These are phyloP conservation scores for Wickerhamomyces chambardii DNA, from an alignment of 805 yeast genomes.

Conservation along the genomic window DNA sequence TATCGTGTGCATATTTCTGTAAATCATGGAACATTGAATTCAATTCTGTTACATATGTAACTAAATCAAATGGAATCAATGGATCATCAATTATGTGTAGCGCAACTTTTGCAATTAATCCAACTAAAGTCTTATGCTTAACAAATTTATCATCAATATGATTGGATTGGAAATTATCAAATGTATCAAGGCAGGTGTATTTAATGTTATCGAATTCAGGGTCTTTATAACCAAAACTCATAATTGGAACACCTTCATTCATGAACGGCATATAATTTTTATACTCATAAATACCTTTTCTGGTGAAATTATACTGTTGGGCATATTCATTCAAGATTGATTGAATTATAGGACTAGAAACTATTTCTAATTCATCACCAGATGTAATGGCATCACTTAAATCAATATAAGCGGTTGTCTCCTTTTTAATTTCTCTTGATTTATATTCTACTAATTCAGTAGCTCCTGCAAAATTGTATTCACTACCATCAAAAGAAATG, in stretches of 20 bases:
- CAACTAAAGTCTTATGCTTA: slow-evolving; percentile 46
- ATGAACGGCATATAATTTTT: slow-evolving; percentile 69
- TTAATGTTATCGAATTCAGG: slow-evolving; percentile 28
- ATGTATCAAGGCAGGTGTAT: slow-evolving; percentile 56
- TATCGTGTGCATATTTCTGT: slow-evolving; percentile 23
- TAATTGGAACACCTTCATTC: slow-evolving; percentile 55
- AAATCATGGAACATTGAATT: slow-evolving; percentile 38
- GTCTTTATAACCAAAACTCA: slow-evolving; percentile 47
- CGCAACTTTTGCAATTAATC: slow-evolving; percentile 41
- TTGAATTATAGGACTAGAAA: slow-evolving; percentile 58
- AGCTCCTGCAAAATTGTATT: slow-evolving; percentile 79
- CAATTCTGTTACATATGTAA: slow-evolving; percentile 34
- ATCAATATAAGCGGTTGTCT: slow-evolving; percentile 67
- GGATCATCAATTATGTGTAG: slow-evolving; percentile 70
- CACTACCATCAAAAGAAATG: slow-evolving; percentile 75
- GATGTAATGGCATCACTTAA: slow-evolving; percentile 55
- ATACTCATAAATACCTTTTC: slow-evolving; percentile 24
- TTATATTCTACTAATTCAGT: slow-evolving; percentile 63
- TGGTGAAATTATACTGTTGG: slow-evolving; percentile 15
- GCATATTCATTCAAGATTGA: slow-evolving; percentile 30
- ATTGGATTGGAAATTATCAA: slow-evolving; percentile 39
- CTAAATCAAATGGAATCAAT: slow-evolving; percentile 58
- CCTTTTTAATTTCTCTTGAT: slow-evolving; percentile 41
- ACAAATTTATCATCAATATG: slow-evolving; percentile 46
- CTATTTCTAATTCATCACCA: slow-evolving; percentile 39